These are phyloP conservation scores for Sporothrix curviconia DNA, from an alignment of 2,329 filamentous ascomycete species.

Conservation along the genomic window DNA sequence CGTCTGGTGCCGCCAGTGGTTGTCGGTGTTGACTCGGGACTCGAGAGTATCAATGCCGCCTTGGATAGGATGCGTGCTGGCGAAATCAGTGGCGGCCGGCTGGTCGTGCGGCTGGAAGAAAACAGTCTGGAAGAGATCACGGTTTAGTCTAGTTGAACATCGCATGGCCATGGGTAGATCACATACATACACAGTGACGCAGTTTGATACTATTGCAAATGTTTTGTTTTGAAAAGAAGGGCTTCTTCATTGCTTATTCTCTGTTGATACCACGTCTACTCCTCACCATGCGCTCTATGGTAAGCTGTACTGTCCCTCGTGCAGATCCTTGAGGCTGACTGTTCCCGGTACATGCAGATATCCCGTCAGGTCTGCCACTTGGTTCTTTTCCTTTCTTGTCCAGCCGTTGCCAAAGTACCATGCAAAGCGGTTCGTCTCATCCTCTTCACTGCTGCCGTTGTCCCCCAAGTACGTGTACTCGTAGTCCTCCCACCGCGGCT, in stretches of 20 bases:
- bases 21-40: conserved; percentile 55
- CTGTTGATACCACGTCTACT: no score
- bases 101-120: conserved; percentile 48
- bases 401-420: conserved; percentile 44
- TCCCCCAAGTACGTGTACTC: conserved; percentile 36
- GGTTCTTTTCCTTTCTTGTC: conserved; percentile 35
- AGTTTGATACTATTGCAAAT: no score
- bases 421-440: conserved; percentile 17
- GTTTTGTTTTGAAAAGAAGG: no score
- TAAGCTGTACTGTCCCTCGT: conserved; percentile 69
- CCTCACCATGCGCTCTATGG: no score
- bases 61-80: conserved; percentile 60
- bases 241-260: no score
- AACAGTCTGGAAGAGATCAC: no score
- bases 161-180: no score
- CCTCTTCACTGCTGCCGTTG: conserved; percentile 28
- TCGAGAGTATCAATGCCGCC: conserved; percentile 61
- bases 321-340: conserved; percentile 54
- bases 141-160: no score
- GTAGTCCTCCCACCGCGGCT: conserved; percentile 31
- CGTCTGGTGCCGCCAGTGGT: conserved; percentile 56
- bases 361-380: conserved; percentile 33
- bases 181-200: no score
- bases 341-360: conserved; percentile 43
- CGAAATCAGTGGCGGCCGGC: conserved; percentile 59